Percentiles rank a stretch among this genome's conserved stretches.
phyloP scores from a whole-genome alignment of 345 rosid genomes.

The Rhizophora mangle region DNA sequence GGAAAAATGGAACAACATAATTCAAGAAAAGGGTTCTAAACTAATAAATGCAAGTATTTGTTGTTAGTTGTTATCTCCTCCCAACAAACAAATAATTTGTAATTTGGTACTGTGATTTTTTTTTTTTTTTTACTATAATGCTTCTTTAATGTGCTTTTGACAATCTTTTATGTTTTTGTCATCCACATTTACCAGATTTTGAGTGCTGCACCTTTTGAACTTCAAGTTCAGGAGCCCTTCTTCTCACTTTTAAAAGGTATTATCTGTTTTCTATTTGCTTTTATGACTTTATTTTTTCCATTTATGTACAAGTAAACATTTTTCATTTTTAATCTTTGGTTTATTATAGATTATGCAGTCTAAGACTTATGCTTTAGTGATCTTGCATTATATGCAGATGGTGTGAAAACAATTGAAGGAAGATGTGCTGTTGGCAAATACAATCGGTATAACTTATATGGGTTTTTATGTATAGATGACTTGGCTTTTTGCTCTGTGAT shows the following conservation, averaged over 20 bases:
- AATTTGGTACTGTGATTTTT: neutral
- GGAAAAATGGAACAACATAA: conserved; percentile 37
- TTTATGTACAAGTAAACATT: neutral
- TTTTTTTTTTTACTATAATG: neutral
- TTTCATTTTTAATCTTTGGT: neutral
- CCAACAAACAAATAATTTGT: neutral
- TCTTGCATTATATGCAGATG: conserved; percentile 34
- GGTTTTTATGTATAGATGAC: neutral
- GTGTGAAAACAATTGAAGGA: conserved; percentile 44
- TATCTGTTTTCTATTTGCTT: conserved; percentile 1
- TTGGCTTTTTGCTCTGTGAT: neutral
- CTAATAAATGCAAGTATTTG: conserved; percentile 34
- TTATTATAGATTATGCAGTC: neutral
- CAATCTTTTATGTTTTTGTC: conserved; percentile 1
- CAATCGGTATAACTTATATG: conserved; percentile 31
- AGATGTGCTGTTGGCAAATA: conserved; percentile 38
- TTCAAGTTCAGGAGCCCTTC: conserved; percentile 50
- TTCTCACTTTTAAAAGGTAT: conserved; percentile 47
- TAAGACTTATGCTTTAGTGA: conserved; percentile 14
- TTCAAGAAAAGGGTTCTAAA: conserved; percentile 36
- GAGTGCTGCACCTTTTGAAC: conserved; percentile 31
- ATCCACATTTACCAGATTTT: conserved; percentile 26
- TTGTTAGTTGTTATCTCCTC: too few species aligned
- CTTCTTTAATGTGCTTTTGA: neutral
- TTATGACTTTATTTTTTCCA: neutral